phyloP scores from a whole-genome alignment of 2,329 filamentous ascomycete species.

The Fusarium sp. region DNA sequence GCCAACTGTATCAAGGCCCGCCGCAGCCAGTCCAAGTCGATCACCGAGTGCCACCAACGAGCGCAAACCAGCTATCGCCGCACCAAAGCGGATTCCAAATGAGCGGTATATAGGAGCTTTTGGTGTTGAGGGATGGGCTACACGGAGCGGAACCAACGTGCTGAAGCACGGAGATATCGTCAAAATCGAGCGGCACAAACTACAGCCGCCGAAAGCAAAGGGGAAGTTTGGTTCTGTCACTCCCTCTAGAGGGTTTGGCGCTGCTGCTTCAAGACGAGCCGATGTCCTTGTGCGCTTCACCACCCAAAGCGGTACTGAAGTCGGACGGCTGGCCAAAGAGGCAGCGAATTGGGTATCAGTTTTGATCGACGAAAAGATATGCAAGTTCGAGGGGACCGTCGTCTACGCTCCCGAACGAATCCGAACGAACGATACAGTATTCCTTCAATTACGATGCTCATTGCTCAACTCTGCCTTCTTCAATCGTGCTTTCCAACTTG shows the following conservation, averaged over 20 bases:
- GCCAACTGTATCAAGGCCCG: conserved; percentile 10
- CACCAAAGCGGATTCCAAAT: conserved; percentile 47
- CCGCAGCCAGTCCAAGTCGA: conserved; percentile 13
- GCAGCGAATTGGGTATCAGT: conserved; percentile 91
- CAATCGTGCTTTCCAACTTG: conserved; percentile 64
- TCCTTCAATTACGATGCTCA: conserved; percentile 83
- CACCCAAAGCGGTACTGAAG: conserved; percentile 78
- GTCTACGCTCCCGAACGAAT: conserved; percentile 88
- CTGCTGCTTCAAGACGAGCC: conserved; percentile 69
- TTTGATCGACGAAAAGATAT: conserved; percentile 88
- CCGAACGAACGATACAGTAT: conserved; percentile 93
- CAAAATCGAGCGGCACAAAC: conserved; percentile 85
- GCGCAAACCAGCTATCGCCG: conserved; percentile 16
- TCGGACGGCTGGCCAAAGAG: conserved; percentile 88
- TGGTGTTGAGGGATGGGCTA: conserved; percentile 91
- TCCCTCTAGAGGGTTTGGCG: conserved; percentile 53
- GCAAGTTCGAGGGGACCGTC: conserved; percentile 84
- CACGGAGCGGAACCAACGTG: conserved; percentile 78
- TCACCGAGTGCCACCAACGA: conserved; percentile 14
- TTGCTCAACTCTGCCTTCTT: conserved; percentile 80
- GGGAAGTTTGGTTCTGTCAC: conserved; percentile 52
- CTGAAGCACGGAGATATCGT: conserved; percentile 85
- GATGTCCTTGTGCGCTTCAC: conserved; percentile 95
- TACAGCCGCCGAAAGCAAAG: conserved; percentile 66
- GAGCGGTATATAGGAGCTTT: conserved; percentile 87